Evolutionary conservation across 495 filamentous ascomycete genomes (phyloP).

Genomic region (Terfezia claveryi): DNA sequence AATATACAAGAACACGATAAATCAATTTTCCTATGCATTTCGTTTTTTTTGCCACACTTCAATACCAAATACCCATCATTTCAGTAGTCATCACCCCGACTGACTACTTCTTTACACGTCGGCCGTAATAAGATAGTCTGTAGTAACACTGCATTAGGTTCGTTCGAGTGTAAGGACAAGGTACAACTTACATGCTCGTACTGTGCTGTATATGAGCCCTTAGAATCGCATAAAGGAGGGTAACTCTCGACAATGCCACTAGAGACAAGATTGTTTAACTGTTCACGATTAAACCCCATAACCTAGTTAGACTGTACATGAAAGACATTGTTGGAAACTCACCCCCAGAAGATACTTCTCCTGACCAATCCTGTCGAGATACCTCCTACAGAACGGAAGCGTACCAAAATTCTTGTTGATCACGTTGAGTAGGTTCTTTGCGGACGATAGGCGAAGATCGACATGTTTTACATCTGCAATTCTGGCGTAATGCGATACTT

Average conservation of each 20-base stretch:
- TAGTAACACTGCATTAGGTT: constrained; percentile 12
- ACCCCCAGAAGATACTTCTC: constrained; percentile 74
- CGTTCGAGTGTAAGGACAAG: neutral
- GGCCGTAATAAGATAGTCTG: constrained; percentile 74
- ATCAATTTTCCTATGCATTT: too few relatives aligned
- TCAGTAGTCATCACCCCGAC: constrained; percentile 76
- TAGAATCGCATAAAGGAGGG: constrained; percentile 72
- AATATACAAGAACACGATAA: too few relatives aligned
- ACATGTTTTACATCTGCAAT: constrained; percentile 41
- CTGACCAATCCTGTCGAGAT: constrained; percentile 65
- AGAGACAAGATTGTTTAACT: constrained; percentile 74
- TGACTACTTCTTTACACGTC: constrained; percentile 81
- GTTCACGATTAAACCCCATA: constrained; percentile 7
- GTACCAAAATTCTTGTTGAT: constrained; percentile 90
- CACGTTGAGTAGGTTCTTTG: constrained; percentile 59
- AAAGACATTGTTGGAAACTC: constrained; percentile 16
- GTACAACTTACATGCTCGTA: constrained; percentile 60
- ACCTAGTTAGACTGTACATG: neutral
- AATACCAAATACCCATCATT: neutral
- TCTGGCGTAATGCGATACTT: constrained; percentile 59
- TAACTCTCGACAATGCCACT: constrained; percentile 76
- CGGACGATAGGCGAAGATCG: constrained; percentile 45
- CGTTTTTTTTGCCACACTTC: too few relatives aligned
- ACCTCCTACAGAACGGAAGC: constrained; percentile 64
- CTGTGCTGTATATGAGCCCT: constrained; percentile 88